Evolutionary conservation across 2,329 filamentous ascomycete genomes (phyloP), one percentile per base, ranked within the genome.

Genomic region (Dactylellina parvicollis): DNA sequence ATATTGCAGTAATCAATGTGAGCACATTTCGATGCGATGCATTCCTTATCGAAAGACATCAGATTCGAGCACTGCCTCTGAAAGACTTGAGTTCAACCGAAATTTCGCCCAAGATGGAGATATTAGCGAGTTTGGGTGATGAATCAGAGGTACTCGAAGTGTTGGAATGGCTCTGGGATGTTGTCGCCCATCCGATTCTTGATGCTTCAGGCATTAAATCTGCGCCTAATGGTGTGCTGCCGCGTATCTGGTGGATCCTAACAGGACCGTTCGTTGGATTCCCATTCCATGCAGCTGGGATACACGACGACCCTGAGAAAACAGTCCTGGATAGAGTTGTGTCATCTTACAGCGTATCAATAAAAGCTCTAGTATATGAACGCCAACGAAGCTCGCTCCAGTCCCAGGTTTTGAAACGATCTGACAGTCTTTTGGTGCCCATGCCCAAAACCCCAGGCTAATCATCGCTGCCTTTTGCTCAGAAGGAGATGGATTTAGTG

Each of bases 301-400:
- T 75, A 32, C 79, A 81, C 54, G 22, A 56, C 4, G 38, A 55
- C 3, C 76, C 72, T 9, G 34, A 20, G 0, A 61, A 79, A 3
- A 79, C 78, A 0, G 78, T 79, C 0, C 47, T 82, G 1, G 79
- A 81, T 49, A 75, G 79, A 47, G 81, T 80, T 7, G 76, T 82
- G 0, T 83, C 81, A 2, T 82, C 81, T 0, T 83, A 82, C 55
- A 77, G 65, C 14, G 76, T 78, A 0, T 81, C 81, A 2, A 49
- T 82, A 32, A 80, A 78, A 70, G 72, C 79, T 2, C 32, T 82
- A 1, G 74, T 80, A 14, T 55, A 78, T 16, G 73, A 66, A 7
- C 78, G 75, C 7, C 77, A 65, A 52, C 57, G n/a, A n/a, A 47
- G 9, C 3, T 8, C 20, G 9, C 34, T 24, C 18, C 42, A 47